A percentile compares a stretch with the other conserved stretches of the same genome.
Conservation (phyloP, 306 rosid genomes). For the Herpetospermum pedunculosum region DNA sequence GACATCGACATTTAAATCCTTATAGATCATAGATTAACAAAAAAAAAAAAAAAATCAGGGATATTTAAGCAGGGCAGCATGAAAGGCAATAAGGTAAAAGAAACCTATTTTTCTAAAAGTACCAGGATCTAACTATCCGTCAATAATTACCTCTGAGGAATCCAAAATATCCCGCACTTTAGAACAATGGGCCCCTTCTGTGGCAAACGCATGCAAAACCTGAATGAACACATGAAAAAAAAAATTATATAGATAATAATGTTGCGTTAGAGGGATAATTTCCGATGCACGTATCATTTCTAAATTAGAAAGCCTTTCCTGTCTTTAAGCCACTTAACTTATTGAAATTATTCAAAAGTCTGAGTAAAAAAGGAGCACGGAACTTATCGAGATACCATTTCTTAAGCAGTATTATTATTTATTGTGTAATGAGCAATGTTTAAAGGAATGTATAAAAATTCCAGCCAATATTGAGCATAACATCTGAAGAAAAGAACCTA, state of each 20-base stretch:
- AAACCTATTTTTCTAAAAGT: not conserved
- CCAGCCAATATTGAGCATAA: not conserved
- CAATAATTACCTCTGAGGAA: constrained; percentile 66
- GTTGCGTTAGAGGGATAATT: not conserved
- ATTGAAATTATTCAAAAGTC: not conserved
- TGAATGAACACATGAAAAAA: constrained; percentile 25
- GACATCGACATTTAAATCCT: too few relatives aligned
- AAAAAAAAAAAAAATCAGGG: not conserved
- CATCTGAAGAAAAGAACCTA: not conserved
- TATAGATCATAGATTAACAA: too few relatives aligned
- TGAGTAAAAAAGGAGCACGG: not conserved
- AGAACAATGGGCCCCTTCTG: constrained; percentile 95
- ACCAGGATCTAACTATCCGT: not conserved
- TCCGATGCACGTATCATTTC: not conserved
- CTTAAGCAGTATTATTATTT: not conserved
- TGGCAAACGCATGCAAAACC: constrained; percentile 99
- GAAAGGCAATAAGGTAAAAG: not conserved
- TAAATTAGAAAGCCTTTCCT: not conserved
- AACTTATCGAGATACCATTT: not conserved
- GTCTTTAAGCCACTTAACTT: not conserved
- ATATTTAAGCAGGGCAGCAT: not conserved
- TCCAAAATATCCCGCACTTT: constrained; percentile 86
- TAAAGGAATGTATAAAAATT: not conserved
- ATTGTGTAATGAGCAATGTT: not conserved
- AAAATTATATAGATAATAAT: not conserved